Evolutionary conservation across 108 stramenopile genomes (phyloP), one percentile per base, ranked within the genome.

Genomic region (Nitzschia sp.): DNA sequence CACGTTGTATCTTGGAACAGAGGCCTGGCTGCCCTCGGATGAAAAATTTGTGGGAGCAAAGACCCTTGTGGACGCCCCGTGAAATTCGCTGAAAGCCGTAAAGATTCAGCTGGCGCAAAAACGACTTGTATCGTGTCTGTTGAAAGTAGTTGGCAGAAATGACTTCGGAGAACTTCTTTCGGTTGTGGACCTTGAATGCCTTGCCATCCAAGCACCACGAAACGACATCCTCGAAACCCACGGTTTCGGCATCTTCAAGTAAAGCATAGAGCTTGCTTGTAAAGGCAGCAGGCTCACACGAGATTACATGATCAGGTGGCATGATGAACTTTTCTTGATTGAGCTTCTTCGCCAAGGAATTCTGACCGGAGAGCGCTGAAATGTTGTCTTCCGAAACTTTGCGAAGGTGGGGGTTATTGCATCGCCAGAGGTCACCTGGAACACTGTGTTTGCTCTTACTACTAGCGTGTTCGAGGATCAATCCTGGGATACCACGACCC

Each of bases 61-160:
- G 73, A 32, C 87, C 87, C 28, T 85, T 71, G 45, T 82, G 84
- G 4, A 55, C 22, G 2, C 60, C 60, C 16, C 83, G 83, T 16
- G 54, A 44, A 28, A 89, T 47, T 25, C 85, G 76, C 19, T 45
- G 17, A 60, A 89, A 92, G 28, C 80, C 85, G 62, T 84, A 92
- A 6, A 93, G 64, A 66, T 95, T 93, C 21, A 95, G 79, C 68
- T 95, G 91, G n/a, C 94, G 54, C 55, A 90, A 86, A 63, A 96
- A 93, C 50, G 82, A 82, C 23, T 87, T 81, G 62, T 80, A 80
- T 66, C 88, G 87, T 55, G 91, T 91, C 55, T 87, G 87, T 23
- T 71, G 66, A 63, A 94, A 96, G 76, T 84, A 91, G 9, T 53
- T 26, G 9, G 88, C 88, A 73, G 93, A 66, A 47, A 90, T 36